Percentiles rank a stretch among this genome's conserved stretches.
Evolutionary conservation across 352 stramenopile species (phyloP).

Genomic region (Phytophthora colocasiae): DNA sequence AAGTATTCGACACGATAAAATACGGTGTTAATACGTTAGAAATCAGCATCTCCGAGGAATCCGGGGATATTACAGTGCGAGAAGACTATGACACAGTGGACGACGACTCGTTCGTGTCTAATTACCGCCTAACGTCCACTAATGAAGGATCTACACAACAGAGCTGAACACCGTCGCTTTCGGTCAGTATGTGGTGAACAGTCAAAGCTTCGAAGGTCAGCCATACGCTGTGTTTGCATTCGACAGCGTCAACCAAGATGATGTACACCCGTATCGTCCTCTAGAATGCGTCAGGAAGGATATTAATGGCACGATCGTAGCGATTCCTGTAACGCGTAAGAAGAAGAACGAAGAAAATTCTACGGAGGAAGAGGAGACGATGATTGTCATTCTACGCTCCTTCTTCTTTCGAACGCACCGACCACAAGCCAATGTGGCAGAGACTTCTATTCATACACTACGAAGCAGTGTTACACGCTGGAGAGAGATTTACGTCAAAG

Average conservation of each 20-base stretch:
- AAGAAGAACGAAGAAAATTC: not conserved
- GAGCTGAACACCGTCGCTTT: not conserved
- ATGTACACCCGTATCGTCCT: not conserved
- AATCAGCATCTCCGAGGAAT: not conserved
- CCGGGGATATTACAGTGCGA: not conserved
- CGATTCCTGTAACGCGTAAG: not conserved
- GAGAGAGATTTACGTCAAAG: not conserved
- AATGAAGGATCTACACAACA: not conserved
- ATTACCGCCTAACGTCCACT: not conserved
- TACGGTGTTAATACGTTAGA: not conserved
- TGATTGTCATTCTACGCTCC: not conserved
- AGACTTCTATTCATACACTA: not conserved
- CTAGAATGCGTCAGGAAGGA: not conserved
- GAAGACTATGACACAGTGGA: not conserved
- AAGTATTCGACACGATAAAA: not conserved
- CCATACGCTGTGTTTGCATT: not conserved
- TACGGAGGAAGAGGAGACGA: not conserved
- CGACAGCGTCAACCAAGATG: not conserved
- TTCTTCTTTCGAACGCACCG: constrained; percentile 1
- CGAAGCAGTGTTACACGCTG: constrained; percentile 1
- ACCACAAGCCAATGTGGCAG: not conserved
- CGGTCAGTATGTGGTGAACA: not conserved
- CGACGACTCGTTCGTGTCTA: not conserved
- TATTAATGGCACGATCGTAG: not conserved
- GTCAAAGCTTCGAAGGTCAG: not conserved